These are phyloP conservation scores for Penicillium palitans DNA, from an alignment of 2,329 filamentous ascomycete species.

Conservation along the genomic window DNA sequence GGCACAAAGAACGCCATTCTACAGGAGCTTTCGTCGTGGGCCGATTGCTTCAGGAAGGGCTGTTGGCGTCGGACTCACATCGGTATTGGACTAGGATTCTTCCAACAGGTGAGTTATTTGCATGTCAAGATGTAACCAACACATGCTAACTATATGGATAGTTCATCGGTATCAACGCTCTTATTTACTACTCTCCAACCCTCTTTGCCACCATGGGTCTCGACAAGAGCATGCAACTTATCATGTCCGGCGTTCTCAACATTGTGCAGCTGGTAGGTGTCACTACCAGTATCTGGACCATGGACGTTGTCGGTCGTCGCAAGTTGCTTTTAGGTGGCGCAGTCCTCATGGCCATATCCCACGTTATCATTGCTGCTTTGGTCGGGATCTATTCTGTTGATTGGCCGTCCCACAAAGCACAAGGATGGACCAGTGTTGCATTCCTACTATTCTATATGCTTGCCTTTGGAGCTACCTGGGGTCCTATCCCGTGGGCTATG, in stretches of 20 bases:
- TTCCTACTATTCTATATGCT: conserved; percentile 65
- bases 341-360: conserved; percentile 48
- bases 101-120: conserved; percentile 49
- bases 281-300: conserved; percentile 49
- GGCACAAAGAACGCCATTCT: conserved; percentile 40
- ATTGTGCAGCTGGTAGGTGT: conserved; percentile 52
- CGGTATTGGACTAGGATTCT: conserved; percentile 57
- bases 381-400: conserved; percentile 54
- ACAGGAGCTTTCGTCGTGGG: conserved; percentile 52
- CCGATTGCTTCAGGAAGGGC: conserved; percentile 52
- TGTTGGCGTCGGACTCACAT: conserved; percentile 54
- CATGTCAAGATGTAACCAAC: background rate
- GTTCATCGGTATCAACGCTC: conserved; percentile 56
- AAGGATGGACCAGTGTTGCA: conserved; percentile 59
- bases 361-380: conserved; percentile 55
- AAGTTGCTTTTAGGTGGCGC: conserved; percentile 49
- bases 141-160: conserved; percentile 19
- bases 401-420: conserved; percentile 52
- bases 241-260: conserved; percentile 57
- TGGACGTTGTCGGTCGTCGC: conserved; percentile 51
- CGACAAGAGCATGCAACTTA: conserved; percentile 49
- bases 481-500: conserved; percentile 50
- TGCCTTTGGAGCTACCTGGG: conserved; percentile 62
- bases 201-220: conserved; percentile 56
- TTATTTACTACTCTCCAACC: conserved; percentile 62